phyloP scores from a whole-genome alignment of 345 rosid species.

The Excoecaria agallocha region DNA sequence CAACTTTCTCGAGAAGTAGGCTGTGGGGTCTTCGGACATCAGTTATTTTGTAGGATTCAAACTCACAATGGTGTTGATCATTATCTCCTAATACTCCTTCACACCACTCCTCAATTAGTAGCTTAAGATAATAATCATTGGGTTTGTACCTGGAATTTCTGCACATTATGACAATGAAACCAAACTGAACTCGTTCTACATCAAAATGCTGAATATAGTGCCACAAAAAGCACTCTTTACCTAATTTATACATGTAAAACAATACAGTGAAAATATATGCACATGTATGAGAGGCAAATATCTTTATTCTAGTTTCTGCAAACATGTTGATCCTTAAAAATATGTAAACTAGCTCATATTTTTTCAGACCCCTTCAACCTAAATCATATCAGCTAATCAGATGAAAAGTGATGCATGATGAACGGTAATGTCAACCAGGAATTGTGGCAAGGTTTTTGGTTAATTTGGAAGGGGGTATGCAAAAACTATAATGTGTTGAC shows the following conservation, averaged over 20 bases:
- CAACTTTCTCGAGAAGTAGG: conserved; percentile 76
- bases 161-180: conserved; percentile 2
- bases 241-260: not conserved
- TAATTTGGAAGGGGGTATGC: not conserved
- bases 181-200: not conserved
- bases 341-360: not conserved
- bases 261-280: not conserved
- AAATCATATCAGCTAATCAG: not conserved
- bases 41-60: conserved; percentile 35
- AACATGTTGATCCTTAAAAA: not conserved
- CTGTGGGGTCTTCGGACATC: conserved; percentile 47
- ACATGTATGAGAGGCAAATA: not conserved
- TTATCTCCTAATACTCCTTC: conserved; percentile 79
- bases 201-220: not conserved
- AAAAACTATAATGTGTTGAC: not conserved
- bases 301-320: not conserved
- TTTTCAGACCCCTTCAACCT: not conserved
- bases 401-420: not conserved
- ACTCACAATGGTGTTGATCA: conserved; percentile 33
- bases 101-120: conserved; percentile 91
- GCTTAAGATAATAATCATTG: conserved; percentile 78
- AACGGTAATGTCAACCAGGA: not conserved
- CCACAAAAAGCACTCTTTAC: not conserved
- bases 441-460: not conserved
- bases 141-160: conserved; percentile 61